These are phyloP conservation scores for Fraxinus floribunda DNA, from an alignment of 305 asterid species.

Conservation along the genomic window DNA sequence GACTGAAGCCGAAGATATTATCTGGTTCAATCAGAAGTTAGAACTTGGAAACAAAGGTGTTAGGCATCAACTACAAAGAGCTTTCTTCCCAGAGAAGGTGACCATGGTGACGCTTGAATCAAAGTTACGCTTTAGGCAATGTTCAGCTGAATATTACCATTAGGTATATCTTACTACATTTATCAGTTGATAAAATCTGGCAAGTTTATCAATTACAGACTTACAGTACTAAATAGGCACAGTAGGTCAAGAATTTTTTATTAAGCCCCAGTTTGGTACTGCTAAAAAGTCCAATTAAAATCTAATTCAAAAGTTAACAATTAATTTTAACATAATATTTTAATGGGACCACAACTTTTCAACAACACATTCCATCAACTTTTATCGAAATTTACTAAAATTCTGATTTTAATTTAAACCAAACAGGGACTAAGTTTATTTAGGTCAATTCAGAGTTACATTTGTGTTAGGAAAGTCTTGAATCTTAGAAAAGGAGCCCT, in stretches of 20 bases:
- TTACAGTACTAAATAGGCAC: not conserved
- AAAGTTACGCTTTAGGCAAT: not conserved
- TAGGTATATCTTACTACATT: not conserved
- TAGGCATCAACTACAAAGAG: not conserved
- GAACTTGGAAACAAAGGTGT: not conserved
- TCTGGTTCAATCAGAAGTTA: not conserved
- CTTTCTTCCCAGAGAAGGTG: not conserved
- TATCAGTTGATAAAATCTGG: not conserved
- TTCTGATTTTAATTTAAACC: not conserved
- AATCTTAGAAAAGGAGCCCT: not conserved
- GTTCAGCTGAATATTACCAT: not conserved
- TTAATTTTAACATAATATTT: not conserved
- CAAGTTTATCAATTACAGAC: not conserved
- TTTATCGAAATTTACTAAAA: not conserved
- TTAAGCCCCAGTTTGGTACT: not conserved
- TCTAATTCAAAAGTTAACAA: not conserved
- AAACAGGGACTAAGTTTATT: not conserved
- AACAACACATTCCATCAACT: not conserved
- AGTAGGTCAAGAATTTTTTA: not conserved
- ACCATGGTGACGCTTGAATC: not conserved
- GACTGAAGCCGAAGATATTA: not conserved
- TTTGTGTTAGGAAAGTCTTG: not conserved
- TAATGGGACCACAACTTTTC: not conserved
- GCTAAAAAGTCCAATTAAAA: not conserved
- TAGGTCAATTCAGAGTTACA: not conserved